Conservation (phyloP, 2,329 filamentous ascomycete genomes). For the Trichothecium roseum region DNA sequence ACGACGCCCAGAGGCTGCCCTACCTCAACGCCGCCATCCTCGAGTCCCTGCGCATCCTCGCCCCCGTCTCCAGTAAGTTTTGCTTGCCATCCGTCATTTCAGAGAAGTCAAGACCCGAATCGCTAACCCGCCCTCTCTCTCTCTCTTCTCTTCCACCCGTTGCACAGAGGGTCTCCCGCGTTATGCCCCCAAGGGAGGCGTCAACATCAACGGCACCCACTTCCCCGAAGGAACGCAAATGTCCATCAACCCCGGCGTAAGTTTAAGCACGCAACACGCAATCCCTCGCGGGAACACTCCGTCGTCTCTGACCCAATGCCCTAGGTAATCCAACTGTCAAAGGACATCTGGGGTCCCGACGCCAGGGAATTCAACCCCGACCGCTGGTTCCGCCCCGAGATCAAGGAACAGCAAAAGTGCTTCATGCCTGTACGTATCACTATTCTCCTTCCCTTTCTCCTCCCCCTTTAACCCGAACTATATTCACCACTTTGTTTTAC, state of each 20-base stretch:
- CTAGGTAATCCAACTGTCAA: conserved; percentile 16
- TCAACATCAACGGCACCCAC: conserved; percentile 14
- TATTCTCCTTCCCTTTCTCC: too few species aligned
- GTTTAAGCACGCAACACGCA: too few species aligned
- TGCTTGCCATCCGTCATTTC: too few species aligned
- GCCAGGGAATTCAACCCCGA: conserved; percentile 15
- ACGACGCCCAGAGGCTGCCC: background rate
- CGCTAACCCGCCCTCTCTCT: too few species aligned
- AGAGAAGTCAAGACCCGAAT: too few species aligned
- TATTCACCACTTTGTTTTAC: background rate
- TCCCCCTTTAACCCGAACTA: background rate
- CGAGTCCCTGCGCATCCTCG: background rate
- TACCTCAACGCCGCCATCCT: background rate
- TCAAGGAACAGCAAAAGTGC: conserved; percentile 2
- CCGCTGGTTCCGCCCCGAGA: conserved; percentile 6
- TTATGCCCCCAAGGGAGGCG: conserved; percentile 18
- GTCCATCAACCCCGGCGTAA: conserved; percentile 4
- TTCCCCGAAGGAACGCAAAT: conserved; percentile 19
- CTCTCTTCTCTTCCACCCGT: too few species aligned
- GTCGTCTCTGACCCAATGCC: too few species aligned
- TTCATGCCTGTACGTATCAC: conserved; percentile 8
- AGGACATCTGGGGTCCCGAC: conserved; percentile 25
- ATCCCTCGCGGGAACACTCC: too few species aligned
- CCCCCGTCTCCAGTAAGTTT: conserved; percentile 3
- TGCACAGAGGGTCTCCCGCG: conserved; percentile 10